Conservation (phyloP, 176 grass and related monocot species). For the Eremochloa ophiuroides region DNA sequence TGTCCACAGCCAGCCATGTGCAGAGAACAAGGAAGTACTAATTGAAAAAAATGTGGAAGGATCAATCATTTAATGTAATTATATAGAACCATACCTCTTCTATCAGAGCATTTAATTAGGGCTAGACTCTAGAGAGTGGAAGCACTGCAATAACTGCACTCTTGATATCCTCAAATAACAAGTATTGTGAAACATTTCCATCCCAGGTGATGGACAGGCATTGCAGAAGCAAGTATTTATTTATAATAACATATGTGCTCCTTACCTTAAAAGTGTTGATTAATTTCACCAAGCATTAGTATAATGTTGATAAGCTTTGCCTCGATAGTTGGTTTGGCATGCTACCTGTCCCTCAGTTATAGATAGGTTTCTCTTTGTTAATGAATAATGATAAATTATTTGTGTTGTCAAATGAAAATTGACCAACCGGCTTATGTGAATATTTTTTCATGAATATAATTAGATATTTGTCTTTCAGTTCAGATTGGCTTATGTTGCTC, state of each 20-base stretch:
- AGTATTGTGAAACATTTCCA: neutral
- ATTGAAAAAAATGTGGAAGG: neutral
- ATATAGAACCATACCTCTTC: neutral
- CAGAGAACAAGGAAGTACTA: neutral
- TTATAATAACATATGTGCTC: neutral
- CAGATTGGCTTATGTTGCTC: slow-evolving; percentile 90
- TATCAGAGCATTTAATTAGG: neutral
- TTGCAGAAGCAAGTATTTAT: neutral
- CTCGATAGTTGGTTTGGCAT: slow-evolving; percentile 8
- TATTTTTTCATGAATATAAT: slow-evolving; percentile 11
- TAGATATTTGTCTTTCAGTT: slow-evolving; percentile 55
- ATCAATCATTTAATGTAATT: neutral
- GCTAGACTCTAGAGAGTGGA: neutral
- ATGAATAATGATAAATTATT: neutral
- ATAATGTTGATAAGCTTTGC: neutral
- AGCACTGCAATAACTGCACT: neutral
- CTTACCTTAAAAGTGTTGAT: neutral
- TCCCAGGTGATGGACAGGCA: neutral
- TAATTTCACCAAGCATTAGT: neutral
- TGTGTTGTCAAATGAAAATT: neutral
- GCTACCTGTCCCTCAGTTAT: neutral
- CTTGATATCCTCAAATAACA: neutral
- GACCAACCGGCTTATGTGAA: neutral
- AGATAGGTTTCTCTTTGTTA: neutral
- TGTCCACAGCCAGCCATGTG: neutral